phyloP scores from a whole-genome alignment of 768 basidiomycete species.

The Rhodosporidiobolus odoratus region DNA sequence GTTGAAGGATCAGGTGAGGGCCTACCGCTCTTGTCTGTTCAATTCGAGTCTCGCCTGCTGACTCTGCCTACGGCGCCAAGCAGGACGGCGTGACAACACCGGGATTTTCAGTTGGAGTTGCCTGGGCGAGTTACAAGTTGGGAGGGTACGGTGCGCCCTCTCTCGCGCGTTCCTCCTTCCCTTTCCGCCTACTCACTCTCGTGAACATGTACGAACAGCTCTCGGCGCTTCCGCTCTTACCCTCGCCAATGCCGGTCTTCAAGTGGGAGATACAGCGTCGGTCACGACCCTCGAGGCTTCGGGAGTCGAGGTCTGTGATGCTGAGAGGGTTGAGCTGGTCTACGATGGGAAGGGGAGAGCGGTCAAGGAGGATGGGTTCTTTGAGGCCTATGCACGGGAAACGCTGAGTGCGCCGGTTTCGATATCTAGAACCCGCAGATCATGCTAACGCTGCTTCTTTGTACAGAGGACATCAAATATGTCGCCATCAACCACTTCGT shows the following conservation, averaged over 20 bases:
- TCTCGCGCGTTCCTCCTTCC: not conserved
- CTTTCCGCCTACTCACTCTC: too few relatives aligned
- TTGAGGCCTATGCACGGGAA: conserved; percentile 37
- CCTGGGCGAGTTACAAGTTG: conserved; percentile 35
- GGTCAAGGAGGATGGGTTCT: conserved; percentile 35
- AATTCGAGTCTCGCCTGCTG: not conserved
- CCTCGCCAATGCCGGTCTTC: conserved; percentile 26
- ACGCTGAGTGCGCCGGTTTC: conserved; percentile 17
- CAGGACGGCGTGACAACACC: not conserved
- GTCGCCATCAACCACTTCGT: conserved; percentile 32
- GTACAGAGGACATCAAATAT: conserved; percentile 35
- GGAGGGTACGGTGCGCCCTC: conserved; percentile 5
- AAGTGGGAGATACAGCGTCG: conserved; percentile 2
- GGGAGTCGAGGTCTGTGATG: conserved; percentile 28
- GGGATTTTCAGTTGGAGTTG: conserved; percentile 27
- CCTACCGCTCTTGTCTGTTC: not conserved
- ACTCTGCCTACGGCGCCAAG: not conserved
- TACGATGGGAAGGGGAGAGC: conserved; percentile 34
- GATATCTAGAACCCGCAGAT: too few relatives aligned
- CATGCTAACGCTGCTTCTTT: too few relatives aligned
- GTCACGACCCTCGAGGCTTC: conserved; percentile 29
- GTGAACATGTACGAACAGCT: not conserved
- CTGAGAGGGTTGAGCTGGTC: conserved; percentile 24
- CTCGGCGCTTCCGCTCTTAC: conserved; percentile 20
- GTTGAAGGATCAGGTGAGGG: conserved; percentile 11